Evolutionary conservation across 208 protist species (phyloP).

Genomic region (Crithidia thermophila): DNA sequence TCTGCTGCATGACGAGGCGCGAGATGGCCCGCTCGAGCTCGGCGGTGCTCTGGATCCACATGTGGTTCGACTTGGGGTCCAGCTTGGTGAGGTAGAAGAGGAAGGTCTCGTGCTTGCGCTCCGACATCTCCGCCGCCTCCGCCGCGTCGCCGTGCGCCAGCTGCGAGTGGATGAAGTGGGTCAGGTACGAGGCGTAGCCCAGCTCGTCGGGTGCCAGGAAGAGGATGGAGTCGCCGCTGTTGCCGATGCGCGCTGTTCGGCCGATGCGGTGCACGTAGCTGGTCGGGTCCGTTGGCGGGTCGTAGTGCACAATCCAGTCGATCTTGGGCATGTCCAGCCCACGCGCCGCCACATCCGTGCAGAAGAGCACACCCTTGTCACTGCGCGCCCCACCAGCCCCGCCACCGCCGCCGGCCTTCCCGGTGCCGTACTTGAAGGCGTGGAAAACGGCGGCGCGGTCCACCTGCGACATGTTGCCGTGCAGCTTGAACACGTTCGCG

Average conservation of each 20-base stretch:
- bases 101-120: constrained; percentile 81
- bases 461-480: constrained; percentile 95
- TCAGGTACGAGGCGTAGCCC: constrained; percentile 88
- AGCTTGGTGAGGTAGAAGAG: constrained; percentile 96
- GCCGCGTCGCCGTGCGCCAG: constrained; percentile 29
- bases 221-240: constrained; percentile 92
- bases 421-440: constrained; percentile 73
- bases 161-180: constrained; percentile 73
- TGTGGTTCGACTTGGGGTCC: constrained; percentile 95
- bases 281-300: constrained; percentile 94
- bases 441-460: constrained; percentile 93
- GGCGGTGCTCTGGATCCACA: constrained; percentile 94
- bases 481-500: constrained; percentile 91
- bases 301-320: constrained; percentile 98
- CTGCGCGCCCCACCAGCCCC: constrained; percentile 44
- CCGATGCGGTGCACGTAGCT: constrained; percentile 97
- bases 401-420: too few relatives aligned
- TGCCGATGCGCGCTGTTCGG: constrained; percentile 95
- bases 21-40: constrained; percentile 94
- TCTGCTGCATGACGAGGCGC: constrained; percentile 65
- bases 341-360: constrained; percentile 95
- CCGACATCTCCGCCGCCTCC: constrained; percentile 58
- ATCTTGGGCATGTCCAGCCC: constrained; percentile 96
- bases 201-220: constrained; percentile 93
- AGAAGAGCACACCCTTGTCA: constrained; percentile 92